Percentiles rank a stretch among this genome's conserved stretches.
phyloP scores from a whole-genome alignment of 1,284 basidiomycete species.

The Austroboletus niveus region DNA sequence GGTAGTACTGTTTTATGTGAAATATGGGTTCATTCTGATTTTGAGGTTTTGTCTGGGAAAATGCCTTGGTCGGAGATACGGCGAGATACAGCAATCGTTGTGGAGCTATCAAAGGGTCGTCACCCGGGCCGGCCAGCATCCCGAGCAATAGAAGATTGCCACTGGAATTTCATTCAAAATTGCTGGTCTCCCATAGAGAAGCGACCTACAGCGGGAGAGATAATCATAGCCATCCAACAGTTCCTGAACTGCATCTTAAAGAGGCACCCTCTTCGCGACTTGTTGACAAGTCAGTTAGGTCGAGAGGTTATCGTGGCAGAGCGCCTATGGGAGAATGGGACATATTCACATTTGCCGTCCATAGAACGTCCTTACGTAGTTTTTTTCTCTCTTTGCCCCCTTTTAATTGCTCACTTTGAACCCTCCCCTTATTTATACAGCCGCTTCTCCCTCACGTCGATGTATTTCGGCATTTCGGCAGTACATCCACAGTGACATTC shows the following conservation, averaged over 20 bases:
- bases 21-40: neutral
- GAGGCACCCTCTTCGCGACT: neutral
- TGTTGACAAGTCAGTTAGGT: neutral
- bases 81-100: neutral
- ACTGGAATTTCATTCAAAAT: slow-evolving; percentile 3
- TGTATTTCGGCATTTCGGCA: slow-evolving; percentile 7
- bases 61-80: slow-evolving; percentile 5
- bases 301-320: no score
- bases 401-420: no score
- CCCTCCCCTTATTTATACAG: neutral
- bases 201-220: neutral
- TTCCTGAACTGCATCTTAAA: neutral
- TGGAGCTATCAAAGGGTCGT: neutral
- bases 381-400: no score
- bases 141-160: neutral
- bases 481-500: slow-evolving; percentile 24
- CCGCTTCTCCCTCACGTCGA: slow-evolving; percentile 8
- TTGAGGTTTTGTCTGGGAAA: slow-evolving; percentile 8
- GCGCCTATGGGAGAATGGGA: no score
- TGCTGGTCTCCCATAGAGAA: slow-evolving; percentile 3
- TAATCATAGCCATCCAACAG: neutral
- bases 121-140: slow-evolving; percentile 5
- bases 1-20: neutral
- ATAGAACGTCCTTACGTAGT: no score
- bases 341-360: no score